Percentiles rank a stretch among this genome's conserved stretches.
These are phyloP conservation scores for Stenocarpella maydis DNA, from an alignment of 2,329 filamentous ascomycete genomes.

Conservation along the genomic window DNA sequence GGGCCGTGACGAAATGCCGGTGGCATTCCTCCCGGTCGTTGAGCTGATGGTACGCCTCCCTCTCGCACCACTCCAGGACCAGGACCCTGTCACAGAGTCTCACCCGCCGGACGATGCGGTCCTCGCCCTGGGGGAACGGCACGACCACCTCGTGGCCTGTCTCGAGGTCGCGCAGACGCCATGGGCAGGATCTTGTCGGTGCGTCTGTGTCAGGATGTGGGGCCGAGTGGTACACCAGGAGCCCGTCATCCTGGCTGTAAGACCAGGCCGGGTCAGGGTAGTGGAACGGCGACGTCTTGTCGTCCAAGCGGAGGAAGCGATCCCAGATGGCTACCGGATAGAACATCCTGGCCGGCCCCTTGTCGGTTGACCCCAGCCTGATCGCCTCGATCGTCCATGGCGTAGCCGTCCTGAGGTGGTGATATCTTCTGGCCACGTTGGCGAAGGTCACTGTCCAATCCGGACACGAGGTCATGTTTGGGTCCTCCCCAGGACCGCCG, in stretches of 20 bases:
- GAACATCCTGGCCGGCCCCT: conserved; percentile 43
- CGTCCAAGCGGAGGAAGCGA: conserved; percentile 52
- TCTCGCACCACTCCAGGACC: conserved; percentile 71
- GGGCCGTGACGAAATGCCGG: conserved; percentile 68
- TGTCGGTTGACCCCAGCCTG: conserved; percentile 42
- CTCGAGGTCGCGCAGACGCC: conserved; percentile 60
- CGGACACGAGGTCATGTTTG: not conserved
- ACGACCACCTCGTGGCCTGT: conserved; percentile 52
- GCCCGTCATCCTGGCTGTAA: conserved; percentile 58
- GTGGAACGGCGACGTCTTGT: conserved; percentile 52
- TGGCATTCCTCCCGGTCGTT: conserved; percentile 60
- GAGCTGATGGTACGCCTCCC: conserved; percentile 55
- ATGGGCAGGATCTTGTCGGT: conserved; percentile 38
- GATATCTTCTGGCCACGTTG: conserved; percentile 61
- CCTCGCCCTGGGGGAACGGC: conserved; percentile 56
- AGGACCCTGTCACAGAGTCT: conserved; percentile 62
- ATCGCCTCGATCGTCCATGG: conserved; percentile 57
- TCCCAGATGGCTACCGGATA: conserved; percentile 51
- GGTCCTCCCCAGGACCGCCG: not conserved
- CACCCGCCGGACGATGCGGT: conserved; percentile 62
- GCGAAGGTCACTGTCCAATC: conserved; percentile 57
- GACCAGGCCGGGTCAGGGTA: conserved; percentile 61
- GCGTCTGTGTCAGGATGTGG: conserved; percentile 11
- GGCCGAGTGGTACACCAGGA: conserved; percentile 58
- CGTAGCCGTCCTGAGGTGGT: conserved; percentile 57